Evolutionary conservation across 202 grass and related monocot genomes (phyloP), one percentile per base, ranked within the genome.

Genomic region (Brachypodium distachyon): DNA sequence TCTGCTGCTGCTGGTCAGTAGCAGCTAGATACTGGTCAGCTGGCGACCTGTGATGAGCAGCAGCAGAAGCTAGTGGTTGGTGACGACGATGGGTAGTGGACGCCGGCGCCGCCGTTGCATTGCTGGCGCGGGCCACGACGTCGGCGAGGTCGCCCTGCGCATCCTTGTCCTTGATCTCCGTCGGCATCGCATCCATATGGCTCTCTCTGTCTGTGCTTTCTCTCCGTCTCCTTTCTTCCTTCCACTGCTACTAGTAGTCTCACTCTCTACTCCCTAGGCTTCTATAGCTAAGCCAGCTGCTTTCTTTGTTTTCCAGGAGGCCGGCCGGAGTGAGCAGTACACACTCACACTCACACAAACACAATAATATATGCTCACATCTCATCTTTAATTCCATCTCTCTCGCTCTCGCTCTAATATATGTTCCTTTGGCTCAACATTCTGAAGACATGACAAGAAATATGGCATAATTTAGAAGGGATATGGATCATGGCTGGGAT

Each of bases 121-220:
- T 18, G 41, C 44, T 39, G 4, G 86, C 81, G 29, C 63, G 76
- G 47, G 76, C 81, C 4, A 88, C 86, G 40, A 88, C 70, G 63
- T 84, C 86, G 81, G 86, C 76, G 70, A 88, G 86, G 81, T 88
- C 86, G 31, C 86, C 86, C 11, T 84, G 81, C 39, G 81, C 76
- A 41, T 23, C 23, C 14, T n/a, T n/a, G n/a, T n/a, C n/a, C n/a
- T n/a, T n/a, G n/a, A n/a, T n/a, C n/a, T n/a, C n/a, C n/a, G n/a
- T n/a, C n/a, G n/a, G n/a, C n/a, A n/a, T n/a, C n/a, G n/a, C n/a
- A 13, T 76, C 86, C 86, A 29, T 81, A 58, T 76, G 62, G 59
- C 8, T 74, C 16, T 28, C 49, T 58, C 0, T 59, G 56, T 33
- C 27, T 57, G 26, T 58, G 56, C 3, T 26, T 25, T 28, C 19